Evolutionary conservation across 1,284 basidiomycete genomes (phyloP).

Genomic region (Sanguinoderma infundibulare): DNA sequence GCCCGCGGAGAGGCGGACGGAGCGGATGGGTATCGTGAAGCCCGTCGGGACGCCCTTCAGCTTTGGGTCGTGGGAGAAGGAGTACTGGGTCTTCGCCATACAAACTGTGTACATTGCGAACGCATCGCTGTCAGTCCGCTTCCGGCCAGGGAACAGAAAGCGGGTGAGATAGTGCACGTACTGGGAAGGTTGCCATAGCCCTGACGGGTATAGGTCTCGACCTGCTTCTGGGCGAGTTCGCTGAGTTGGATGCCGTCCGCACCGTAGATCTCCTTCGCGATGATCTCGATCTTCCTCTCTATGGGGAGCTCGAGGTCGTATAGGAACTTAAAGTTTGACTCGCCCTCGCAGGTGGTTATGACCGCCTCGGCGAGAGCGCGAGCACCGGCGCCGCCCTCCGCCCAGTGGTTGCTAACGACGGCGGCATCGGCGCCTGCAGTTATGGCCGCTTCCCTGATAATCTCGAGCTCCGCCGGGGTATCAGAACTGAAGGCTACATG

Average conservation of each 20-base stretch:
- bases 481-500: slow-evolving; percentile 68
- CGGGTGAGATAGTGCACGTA: slow-evolving; percentile 41
- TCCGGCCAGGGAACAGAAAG: background rate
- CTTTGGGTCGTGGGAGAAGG: slow-evolving; percentile 94
- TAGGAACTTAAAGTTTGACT: slow-evolving; percentile 87
- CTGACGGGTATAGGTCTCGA: slow-evolving; percentile 92
- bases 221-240: slow-evolving; percentile 83
- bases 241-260: slow-evolving; percentile 89
- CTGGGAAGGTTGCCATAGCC: slow-evolving; percentile 84
- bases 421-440: slow-evolving; percentile 93
- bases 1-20: slow-evolving; percentile 89
- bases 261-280: slow-evolving; percentile 90
- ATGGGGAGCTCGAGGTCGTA: slow-evolving; percentile 88
- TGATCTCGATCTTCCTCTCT: slow-evolving; percentile 86
- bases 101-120: slow-evolving; percentile 62
- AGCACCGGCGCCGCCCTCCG: slow-evolving; percentile 89
- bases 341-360: slow-evolving; percentile 82
- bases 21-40: slow-evolving; percentile 93
- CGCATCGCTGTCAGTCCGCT: background rate
- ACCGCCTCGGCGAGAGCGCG: slow-evolving; percentile 88
- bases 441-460: slow-evolving; percentile 83
- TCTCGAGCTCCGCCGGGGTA: slow-evolving; percentile 87
- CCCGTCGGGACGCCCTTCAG: slow-evolving; percentile 91
- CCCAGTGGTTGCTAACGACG: slow-evolving; percentile 97
- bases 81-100: slow-evolving; percentile 99